phyloP scores from a whole-genome alignment of 208 protist species.

The Borovskyia barvae region DNA sequence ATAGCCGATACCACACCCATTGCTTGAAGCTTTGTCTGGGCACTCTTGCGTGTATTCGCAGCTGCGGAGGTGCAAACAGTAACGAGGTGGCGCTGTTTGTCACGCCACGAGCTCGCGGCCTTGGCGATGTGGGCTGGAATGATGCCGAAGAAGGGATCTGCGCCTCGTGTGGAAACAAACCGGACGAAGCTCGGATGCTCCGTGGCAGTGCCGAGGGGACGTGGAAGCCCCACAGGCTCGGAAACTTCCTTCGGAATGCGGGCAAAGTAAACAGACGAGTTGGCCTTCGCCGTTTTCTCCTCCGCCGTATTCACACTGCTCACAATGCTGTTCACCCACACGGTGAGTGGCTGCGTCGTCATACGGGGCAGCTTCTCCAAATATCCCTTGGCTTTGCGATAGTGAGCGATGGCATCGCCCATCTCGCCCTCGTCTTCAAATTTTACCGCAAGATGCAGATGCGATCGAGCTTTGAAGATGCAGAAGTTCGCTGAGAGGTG shows the following conservation, averaged over 20 bases:
- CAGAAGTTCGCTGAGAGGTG: slow-evolving; percentile 35
- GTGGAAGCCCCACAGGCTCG: slow-evolving; percentile 47
- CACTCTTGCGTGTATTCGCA: slow-evolving; percentile 27
- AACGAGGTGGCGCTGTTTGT: slow-evolving; percentile 53
- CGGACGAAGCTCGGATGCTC: slow-evolving; percentile 47
- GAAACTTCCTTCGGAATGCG: slow-evolving; percentile 71
- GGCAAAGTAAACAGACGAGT: slow-evolving; percentile 77
- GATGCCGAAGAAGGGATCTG: slow-evolving; percentile 89
- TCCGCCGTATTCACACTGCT: slow-evolving; percentile 53
- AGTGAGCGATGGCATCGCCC: slow-evolving; percentile 71
- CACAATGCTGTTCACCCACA: slow-evolving; percentile 71
- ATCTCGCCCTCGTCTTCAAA: slow-evolving; percentile 43
- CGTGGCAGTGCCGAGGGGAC: slow-evolving; percentile 59
- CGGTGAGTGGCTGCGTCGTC: slow-evolving; percentile 30
- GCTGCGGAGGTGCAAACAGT: slow-evolving; percentile 42
- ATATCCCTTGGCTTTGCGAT: slow-evolving; percentile 57
- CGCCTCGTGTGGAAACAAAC: slow-evolving; percentile 56
- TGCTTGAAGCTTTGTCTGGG: slow-evolving; percentile 36
- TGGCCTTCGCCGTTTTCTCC: slow-evolving; percentile 63
- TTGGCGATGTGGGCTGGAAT: slow-evolving; percentile 71
- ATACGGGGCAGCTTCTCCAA: slow-evolving; percentile 54
- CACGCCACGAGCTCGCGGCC: slow-evolving; percentile 48
- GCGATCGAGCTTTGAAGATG: slow-evolving; percentile 66
- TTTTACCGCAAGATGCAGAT: slow-evolving; percentile 63
- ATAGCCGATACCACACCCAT: slow-evolving; percentile 61